Base-by-base conservation (phyloP, 2,329 filamentous ascomycete genomes). In the Fusarium proliferatum region DNA sequence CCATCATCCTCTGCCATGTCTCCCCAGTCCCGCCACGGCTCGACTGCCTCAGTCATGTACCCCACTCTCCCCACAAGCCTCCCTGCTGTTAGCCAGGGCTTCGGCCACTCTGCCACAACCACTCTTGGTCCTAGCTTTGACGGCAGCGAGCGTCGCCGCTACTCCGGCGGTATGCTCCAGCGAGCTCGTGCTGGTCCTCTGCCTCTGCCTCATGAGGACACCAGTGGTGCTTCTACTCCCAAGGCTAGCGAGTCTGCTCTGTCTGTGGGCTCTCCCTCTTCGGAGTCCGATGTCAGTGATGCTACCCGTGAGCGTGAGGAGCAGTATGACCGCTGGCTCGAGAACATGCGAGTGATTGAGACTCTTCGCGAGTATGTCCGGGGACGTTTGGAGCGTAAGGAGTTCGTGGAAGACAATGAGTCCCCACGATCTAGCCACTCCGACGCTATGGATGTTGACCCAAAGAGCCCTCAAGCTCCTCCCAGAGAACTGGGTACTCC, bases 1-100 rank as follows among this genome's bases (percentile, higher is more conserved):
- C 90, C 91, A 34, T 94, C 92, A n/a, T 90, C 89, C 52, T 88
- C 91, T 66, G 91, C 88, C 79, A 87, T 94, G 80, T 93, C 92
- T 57, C 92, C 92, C 2, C 86, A 88, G 49, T 89, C 88, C 17
- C 88, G 91, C 61, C 89, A 91, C 79, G 88, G 86, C 77, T 88
- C 88, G 3, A 88, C 87, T 9, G 82, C 86, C 30, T 89, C 89
- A 10, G 88, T 90, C 77, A 89, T 93, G 83, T 96, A 96, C 82
- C 94, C 94, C 23, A 93, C 86, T 72, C 88, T 96, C 38, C 83
- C 83, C 5, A 82, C 82, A 23, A 82, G 80, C 71, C 79, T 84
- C 16, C 93, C 88, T 49, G 88, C 93, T 51, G 91, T 93, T 58
- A 91, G 88, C 66, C 88, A 91, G 49, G 92, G 92, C 80, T 94